phyloP scores from a whole-genome alignment of 352 stramenopile genomes.

The Globisporangium nagaii region DNA sequence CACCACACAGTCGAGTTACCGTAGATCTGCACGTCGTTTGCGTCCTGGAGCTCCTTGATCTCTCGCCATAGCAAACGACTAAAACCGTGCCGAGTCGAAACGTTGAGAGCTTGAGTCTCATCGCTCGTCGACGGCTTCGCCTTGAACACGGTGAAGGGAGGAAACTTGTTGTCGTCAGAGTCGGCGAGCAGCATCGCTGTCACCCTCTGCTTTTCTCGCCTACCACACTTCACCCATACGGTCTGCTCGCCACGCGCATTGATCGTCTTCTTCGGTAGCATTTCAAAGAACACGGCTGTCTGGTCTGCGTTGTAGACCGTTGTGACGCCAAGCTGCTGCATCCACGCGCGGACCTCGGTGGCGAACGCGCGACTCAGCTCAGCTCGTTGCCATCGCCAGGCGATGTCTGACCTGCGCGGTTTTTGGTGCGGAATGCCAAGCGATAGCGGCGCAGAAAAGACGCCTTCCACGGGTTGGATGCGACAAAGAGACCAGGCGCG shows the following conservation, averaged over 20 bases:
- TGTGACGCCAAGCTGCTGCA: slow-evolving; percentile 8
- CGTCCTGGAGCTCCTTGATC: slow-evolving; percentile 5
- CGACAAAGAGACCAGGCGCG: neutral
- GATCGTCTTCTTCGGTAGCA: slow-evolving; percentile 22
- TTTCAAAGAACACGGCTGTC: slow-evolving; percentile 25
- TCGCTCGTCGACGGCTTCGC: neutral
- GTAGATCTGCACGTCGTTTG: slow-evolving; percentile 12
- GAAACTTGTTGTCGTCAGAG: neutral
- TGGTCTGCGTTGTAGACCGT: slow-evolving; percentile 24
- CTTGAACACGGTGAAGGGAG: neutral
- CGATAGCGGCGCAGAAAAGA: slow-evolving; percentile 14
- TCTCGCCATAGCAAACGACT: slow-evolving; percentile 15
- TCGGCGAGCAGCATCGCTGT: neutral
- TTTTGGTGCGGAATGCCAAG: slow-evolving; percentile 11
- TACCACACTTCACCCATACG: neutral
- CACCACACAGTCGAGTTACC: slow-evolving; percentile 21
- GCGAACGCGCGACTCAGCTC: neutral
- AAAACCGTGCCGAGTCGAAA: slow-evolving; percentile 17
- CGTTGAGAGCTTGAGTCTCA: neutral
- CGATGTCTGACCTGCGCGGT: slow-evolving; percentile 8
- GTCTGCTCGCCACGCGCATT: neutral
- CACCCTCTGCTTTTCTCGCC: neutral
- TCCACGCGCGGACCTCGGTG: neutral
- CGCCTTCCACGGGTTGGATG: neutral
- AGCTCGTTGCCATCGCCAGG: slow-evolving; percentile 1